Evolutionary conservation across 2,329 filamentous ascomycete genomes (phyloP).

Genomic region (Pestalotiopsis sp.): DNA sequence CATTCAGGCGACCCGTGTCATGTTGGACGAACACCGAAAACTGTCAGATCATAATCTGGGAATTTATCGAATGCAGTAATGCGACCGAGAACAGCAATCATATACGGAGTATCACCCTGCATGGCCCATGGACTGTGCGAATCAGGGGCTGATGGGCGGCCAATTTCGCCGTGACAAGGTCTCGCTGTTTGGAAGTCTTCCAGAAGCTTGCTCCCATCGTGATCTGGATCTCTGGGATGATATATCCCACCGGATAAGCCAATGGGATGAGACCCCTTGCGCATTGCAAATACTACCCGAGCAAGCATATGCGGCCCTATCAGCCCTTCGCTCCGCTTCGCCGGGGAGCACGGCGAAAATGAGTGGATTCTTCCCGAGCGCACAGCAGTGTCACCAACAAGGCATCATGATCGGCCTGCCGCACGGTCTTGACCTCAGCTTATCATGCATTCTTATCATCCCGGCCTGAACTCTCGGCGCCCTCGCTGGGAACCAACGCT

Average conservation of each 20-base stretch:
- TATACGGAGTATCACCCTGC: neutral
- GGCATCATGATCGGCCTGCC: neutral
- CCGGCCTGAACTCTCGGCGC: neutral
- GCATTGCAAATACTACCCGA: neutral
- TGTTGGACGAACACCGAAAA: neutral
- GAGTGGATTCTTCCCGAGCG: neutral
- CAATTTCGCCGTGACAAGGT: neutral
- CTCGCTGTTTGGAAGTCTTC: neutral
- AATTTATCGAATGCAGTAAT: neutral
- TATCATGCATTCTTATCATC: slow-evolving; percentile 3
- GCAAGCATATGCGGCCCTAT: neutral
- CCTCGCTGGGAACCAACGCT: neutral
- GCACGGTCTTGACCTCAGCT: neutral
- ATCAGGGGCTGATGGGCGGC: neutral
- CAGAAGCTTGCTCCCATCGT: neutral
- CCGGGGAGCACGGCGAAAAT: neutral
- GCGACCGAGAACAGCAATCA: neutral
- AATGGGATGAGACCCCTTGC: neutral
- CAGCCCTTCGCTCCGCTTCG: neutral
- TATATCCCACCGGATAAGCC: neutral
- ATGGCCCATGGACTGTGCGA: neutral
- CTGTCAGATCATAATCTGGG: neutral
- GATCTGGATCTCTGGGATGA: neutral
- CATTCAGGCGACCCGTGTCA: neutral
- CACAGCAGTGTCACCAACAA: neutral